These are phyloP conservation scores for Psilocybe cubensis DNA, from an alignment of 768 basidiomycete species.

Conservation along the genomic window DNA sequence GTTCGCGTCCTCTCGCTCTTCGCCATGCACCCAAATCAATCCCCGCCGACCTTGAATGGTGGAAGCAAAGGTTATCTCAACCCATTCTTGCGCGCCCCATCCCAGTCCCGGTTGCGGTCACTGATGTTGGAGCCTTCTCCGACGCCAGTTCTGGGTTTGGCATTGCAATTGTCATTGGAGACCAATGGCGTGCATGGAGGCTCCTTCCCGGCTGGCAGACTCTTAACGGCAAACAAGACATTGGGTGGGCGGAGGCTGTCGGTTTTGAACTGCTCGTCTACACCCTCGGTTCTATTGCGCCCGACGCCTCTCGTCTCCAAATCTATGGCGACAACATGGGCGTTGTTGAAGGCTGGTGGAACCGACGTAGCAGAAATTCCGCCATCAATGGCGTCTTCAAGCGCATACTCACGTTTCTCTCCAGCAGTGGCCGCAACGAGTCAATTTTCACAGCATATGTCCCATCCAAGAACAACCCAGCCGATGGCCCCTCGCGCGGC, in stretches of 20 bases:
- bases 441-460: slow-evolving; percentile 35
- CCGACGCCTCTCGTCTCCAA: slow-evolving; percentile 13
- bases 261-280: slow-evolving; percentile 39
- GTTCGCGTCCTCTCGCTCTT: slow-evolving; percentile 36
- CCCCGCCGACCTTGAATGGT: neutral
- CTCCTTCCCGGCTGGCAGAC: slow-evolving; percentile 11
- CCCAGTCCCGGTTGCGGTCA: slow-evolving; percentile 24
- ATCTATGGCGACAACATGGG: slow-evolving; percentile 43
- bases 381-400: slow-evolving; percentile 33
- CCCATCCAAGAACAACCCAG: slow-evolving; percentile 37
- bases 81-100: slow-evolving; percentile 25
- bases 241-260: slow-evolving; percentile 50
- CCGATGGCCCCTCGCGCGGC: slow-evolving; percentile 41
- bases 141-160: slow-evolving; percentile 42
- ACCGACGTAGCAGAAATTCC: slow-evolving; percentile 34
- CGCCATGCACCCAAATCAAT: slow-evolving; percentile 19
- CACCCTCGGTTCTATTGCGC: neutral
- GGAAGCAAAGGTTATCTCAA: slow-evolving; percentile 40
- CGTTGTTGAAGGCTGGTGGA: slow-evolving; percentile 47
- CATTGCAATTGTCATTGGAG: slow-evolving; percentile 34
- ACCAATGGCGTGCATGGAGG: slow-evolving; percentile 35
- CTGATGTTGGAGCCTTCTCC: slow-evolving; percentile 38
- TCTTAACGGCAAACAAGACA: slow-evolving; percentile 31
- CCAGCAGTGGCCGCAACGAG: too few relatives aligned
- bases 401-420: slow-evolving; percentile 7